These are phyloP conservation scores for Arthrobotrys musiformis DNA, from an alignment of 2,329 filamentous ascomycete genomes.

Conservation along the genomic window DNA sequence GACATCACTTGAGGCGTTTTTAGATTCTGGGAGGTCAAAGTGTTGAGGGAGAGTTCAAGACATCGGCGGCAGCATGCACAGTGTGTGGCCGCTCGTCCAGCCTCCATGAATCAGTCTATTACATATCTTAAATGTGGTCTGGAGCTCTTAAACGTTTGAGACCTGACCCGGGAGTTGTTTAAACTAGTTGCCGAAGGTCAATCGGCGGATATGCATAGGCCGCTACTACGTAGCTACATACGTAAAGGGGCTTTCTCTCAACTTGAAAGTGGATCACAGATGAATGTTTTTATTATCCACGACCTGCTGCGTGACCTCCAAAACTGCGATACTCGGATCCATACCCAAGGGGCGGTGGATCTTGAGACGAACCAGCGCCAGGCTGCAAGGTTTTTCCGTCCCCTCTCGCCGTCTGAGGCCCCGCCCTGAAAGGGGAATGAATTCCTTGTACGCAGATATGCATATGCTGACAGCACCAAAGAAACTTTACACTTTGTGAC, in stretches of 20 bases:
- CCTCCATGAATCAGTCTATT: too few relatives aligned
- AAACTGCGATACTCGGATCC: slow-evolving; percentile 5
- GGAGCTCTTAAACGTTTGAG: too few relatives aligned
- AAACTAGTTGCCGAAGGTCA: not conserved
- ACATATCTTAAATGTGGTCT: too few relatives aligned
- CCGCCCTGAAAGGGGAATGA: not conserved
- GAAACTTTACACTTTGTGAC: not conserved
- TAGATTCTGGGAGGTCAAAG: not conserved
- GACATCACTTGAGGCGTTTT: not conserved
- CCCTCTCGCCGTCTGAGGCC: not conserved
- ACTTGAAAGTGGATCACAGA: slow-evolving; percentile 4
- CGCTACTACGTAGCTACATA: not conserved
- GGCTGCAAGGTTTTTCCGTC: slow-evolving; percentile 5
- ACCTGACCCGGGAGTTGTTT: not conserved
- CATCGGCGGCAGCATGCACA: not conserved
- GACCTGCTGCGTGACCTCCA: not conserved
- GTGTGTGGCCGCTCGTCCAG: too few relatives aligned
- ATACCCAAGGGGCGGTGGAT: slow-evolving; percentile 8
- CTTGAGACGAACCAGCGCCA: not conserved
- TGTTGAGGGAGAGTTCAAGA: not conserved
- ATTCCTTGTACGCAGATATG: not conserved
- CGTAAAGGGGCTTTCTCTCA: not conserved
- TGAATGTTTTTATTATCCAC: not conserved
- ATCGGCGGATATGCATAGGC: too few relatives aligned
- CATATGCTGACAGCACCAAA: too few relatives aligned